Evolutionary conservation across 139 green algal genomes (phyloP), one percentile per base, ranked within the genome.

Genomic region (Micromonas commoda): DNA sequence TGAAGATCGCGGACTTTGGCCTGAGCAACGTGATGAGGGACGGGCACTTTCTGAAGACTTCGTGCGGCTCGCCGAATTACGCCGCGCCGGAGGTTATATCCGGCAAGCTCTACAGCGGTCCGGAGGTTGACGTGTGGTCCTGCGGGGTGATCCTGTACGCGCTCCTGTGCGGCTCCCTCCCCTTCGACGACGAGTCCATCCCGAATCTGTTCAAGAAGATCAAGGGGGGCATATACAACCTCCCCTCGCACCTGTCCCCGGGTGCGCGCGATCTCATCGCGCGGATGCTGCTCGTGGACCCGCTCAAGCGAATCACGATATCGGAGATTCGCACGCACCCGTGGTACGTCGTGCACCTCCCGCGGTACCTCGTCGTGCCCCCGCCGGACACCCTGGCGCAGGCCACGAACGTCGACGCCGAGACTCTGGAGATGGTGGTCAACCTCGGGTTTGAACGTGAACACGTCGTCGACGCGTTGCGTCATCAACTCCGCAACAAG

Each of bases 161-260:
- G 16, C 89, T 99, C 67, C 90, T 99, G 76, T 99, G 95, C 82
- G 95, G 95, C 33, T 92, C 82, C 65, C 88, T 99, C 76, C 95
- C 95, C 29, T 99, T 99, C 88, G 95, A 99, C 81, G 95, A 99
- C 80, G 95, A 99, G 77, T 97, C 98, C 87, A 99, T 99, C 79
- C 95, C 95, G 63, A 99, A 98, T 84, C 91, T 99, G 61, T 99
- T 99, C 87, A 98, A 97, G 78, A 99, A 99, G 85, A 99, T 99
- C 86, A 99, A 99, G 86, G 85, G 89, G 78, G 91, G 91, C 57
- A 97, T 97, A 65, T 99, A 98, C 87, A 96, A 92, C 37, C 88
- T 99, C 77, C 95, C 95, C 29, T 92, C 77, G 45, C 91, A 98
- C 85, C 88, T 99, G 38, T 96, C 90, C 3, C 83, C 90, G 67